Conservation (phyloP, 2,329 filamentous ascomycete genomes). For the Coleophoma eucalyptorum region DNA sequence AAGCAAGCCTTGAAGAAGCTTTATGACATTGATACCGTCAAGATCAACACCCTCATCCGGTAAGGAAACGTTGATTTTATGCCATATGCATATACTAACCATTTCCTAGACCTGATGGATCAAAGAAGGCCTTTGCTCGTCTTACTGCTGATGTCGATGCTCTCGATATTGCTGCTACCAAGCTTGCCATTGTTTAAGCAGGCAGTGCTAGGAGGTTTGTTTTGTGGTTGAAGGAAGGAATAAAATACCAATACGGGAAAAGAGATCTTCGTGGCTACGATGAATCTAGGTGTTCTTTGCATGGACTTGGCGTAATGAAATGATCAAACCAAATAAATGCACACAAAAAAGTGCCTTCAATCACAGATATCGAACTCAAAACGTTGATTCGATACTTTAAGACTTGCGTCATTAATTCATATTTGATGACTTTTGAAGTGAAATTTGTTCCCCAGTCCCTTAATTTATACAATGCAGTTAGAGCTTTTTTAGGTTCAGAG, state of each 20-base stretch:
- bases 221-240: conserved; percentile 27
- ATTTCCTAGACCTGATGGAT: conserved; percentile 73
- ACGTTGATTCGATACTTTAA: too few species aligned
- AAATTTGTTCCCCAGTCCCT: too few species aligned
- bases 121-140: conserved; percentile 98
- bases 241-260: conserved; percentile 18
- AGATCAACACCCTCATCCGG: conserved; percentile 99
- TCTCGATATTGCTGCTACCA: conserved; percentile 98
- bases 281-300: conserved; percentile 20
- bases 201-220: conserved; percentile 36
- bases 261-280: conserved; percentile 18
- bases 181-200: conserved; percentile 92
- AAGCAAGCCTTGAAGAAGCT: conserved; percentile 98
- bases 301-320: conserved; percentile 28
- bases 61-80: conserved; percentile 36
- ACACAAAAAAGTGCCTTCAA: conserved; percentile 17
- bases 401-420: too few species aligned
- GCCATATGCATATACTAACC: conserved; percentile 8
- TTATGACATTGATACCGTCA: conserved; percentile 96
- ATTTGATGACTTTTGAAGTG: too few species aligned
- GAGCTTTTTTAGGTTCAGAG: too few species aligned
- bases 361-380: conserved; percentile 2
- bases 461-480: too few species aligned
- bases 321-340: conserved; percentile 22
- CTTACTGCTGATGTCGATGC: conserved; percentile 96